Percentiles rank a stretch among this genome's conserved stretches.
Evolutionary conservation across 768 basidiomycete species (phyloP).

Genomic region (Tricholoma sp.): DNA sequence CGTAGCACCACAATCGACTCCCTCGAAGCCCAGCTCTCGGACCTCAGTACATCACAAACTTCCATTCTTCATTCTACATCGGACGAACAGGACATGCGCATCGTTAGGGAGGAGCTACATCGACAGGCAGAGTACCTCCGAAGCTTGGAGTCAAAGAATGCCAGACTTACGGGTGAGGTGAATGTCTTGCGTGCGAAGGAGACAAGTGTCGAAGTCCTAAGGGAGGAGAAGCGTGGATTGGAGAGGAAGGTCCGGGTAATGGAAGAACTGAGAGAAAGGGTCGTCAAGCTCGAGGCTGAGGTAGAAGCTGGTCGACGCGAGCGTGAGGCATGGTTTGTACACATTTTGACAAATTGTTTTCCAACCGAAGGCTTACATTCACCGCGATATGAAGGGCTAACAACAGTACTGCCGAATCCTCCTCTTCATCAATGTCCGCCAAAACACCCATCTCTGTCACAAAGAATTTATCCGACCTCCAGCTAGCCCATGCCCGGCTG

Average conservation of each 20-base stretch:
- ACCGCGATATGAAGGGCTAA: not conserved
- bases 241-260: not conserved
- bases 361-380: conserved; percentile 40
- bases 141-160: conserved; percentile 54
- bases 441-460: conserved; percentile 1
- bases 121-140: conserved; percentile 60
- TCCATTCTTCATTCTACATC: conserved; percentile 31
- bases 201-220: conserved; percentile 61
- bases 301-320: not conserved
- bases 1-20: conserved; percentile 34
- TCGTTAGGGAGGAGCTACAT: conserved; percentile 65
- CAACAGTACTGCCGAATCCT: conserved; percentile 32
- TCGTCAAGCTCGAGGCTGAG: conserved; percentile 1
- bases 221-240: conserved; percentile 47
- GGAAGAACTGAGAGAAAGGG: conserved; percentile 20
- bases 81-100: conserved; percentile 42
- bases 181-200: conserved; percentile 47
- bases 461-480: conserved; percentile 15
- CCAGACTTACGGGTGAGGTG: conserved; percentile 50
- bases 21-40: conserved; percentile 46
- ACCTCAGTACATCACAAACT: conserved; percentile 31
- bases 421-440: not conserved
- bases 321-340: not conserved
- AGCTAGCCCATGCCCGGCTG: conserved; percentile 55
- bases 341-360: conserved; percentile 22